Evolutionary conservation across 306 rosid species (phyloP).

Genomic region (Cucurbita moschata): DNA sequence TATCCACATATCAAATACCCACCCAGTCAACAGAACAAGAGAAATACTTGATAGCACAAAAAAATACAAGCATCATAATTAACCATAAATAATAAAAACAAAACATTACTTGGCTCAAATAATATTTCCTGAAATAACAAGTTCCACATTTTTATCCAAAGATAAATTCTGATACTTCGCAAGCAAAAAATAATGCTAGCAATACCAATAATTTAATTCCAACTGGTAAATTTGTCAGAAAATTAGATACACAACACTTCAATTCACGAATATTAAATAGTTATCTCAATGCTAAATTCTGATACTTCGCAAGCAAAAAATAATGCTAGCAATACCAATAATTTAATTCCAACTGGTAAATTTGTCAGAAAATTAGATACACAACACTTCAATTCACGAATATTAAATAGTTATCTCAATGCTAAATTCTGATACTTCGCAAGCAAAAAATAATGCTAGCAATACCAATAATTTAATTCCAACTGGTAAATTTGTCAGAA

Average conservation of each 20-base stretch:
- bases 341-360: too few species aligned
- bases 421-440: too few species aligned
- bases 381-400: too few species aligned
- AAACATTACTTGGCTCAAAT: neutral
- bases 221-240: neutral
- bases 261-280: constrained; percentile 7
- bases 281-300: constrained; percentile 28
- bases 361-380: too few species aligned
- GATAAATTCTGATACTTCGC: neutral
- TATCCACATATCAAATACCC: neutral
- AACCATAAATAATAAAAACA: neutral
- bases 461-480: too few species aligned
- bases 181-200: neutral
- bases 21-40: neutral
- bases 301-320: too few species aligned
- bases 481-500: too few species aligned
- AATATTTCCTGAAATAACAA: neutral
- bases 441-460: too few species aligned
- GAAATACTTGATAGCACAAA: neutral
- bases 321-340: too few species aligned
- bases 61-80: neutral
- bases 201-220: neutral
- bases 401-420: too few species aligned
- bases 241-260: neutral
- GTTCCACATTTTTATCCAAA: neutral